Percentiles rank a stretch among this genome's conserved stretches.
Evolutionary conservation across 768 basidiomycete species (phyloP).

Genomic region (Boletellus sp.): DNA sequence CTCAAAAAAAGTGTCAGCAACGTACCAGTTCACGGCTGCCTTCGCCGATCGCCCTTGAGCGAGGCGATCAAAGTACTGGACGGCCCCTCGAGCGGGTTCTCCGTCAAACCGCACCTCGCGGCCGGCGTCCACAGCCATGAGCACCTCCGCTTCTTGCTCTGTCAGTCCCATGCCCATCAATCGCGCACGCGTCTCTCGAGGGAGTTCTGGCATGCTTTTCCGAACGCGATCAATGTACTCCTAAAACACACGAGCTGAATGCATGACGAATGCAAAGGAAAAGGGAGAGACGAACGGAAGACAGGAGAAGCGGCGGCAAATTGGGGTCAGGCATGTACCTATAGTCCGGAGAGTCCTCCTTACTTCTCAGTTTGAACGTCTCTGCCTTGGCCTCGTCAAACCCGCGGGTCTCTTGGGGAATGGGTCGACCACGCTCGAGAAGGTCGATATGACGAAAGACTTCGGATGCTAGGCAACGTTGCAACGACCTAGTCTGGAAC

Average conservation of each 20-base stretch:
- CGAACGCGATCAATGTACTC: constrained; percentile 54
- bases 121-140: constrained; percentile 69
- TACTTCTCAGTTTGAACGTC: constrained; percentile 80
- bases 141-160: constrained; percentile 65
- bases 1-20: not conserved
- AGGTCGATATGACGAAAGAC: constrained; percentile 71
- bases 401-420: constrained; percentile 86
- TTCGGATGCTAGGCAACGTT: constrained; percentile 63
- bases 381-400: constrained; percentile 79
- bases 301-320: constrained; percentile 66
- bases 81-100: constrained; percentile 46
- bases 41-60: constrained; percentile 57
- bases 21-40: constrained; percentile 78
- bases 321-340: constrained; percentile 98
- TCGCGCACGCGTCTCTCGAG: constrained; percentile 55
- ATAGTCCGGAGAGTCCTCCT: constrained; percentile 95
- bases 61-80: constrained; percentile 80
- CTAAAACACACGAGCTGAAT: constrained; percentile 35
- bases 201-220: constrained; percentile 69
- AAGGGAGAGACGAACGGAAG: constrained; percentile 36
- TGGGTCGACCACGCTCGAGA: constrained; percentile 38
- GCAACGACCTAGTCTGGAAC: not conserved
- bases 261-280: not conserved
- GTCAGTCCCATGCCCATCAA: constrained; percentile 55
- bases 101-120: constrained; percentile 64